Percentiles rank a stretch among this genome's conserved stretches.
These are phyloP conservation scores for Penicillium pancosmium DNA, from an alignment of 495 filamentous ascomycete genomes.

Conservation along the genomic window DNA sequence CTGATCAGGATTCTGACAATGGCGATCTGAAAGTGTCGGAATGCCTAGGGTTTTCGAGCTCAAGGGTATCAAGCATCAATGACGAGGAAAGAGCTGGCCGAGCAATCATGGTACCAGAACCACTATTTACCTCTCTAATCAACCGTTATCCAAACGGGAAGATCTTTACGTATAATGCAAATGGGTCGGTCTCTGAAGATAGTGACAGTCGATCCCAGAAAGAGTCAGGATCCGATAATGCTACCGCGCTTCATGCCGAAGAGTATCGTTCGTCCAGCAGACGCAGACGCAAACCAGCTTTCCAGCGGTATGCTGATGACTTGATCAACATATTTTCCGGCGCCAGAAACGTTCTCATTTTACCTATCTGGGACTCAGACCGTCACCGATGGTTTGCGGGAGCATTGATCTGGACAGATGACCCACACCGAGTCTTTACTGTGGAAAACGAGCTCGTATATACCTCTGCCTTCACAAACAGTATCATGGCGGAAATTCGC, in stretches of 20 bases:
- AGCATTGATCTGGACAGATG: slow-evolving; percentile 57
- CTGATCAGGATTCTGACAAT: not conserved
- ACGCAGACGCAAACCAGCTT: slow-evolving; percentile 18
- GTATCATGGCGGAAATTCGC: slow-evolving; percentile 62
- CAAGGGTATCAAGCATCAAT: slow-evolving; percentile 23
- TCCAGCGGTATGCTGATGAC: slow-evolving; percentile 22
- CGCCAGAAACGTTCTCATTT: slow-evolving; percentile 27
- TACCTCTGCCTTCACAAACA: slow-evolving; percentile 59
- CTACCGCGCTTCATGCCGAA: no score
- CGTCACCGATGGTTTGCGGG: slow-evolving; percentile 63
- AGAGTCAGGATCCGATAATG: slow-evolving; percentile 9
- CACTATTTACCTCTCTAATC: slow-evolving; percentile 30
- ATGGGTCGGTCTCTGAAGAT: slow-evolving; percentile 29
- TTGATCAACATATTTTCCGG: slow-evolving; percentile 26
- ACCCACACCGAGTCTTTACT: slow-evolving; percentile 40
- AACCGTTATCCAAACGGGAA: slow-evolving; percentile 59
- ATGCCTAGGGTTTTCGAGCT: slow-evolving; percentile 25
- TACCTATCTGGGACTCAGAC: slow-evolving; percentile 65
- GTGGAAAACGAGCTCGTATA: slow-evolving; percentile 50
- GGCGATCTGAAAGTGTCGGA: not conserved
- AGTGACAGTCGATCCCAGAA: slow-evolving; percentile 14
- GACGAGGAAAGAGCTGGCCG: slow-evolving; percentile 31
- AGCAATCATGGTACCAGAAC: slow-evolving; percentile 29
- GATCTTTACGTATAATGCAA: slow-evolving; percentile 59
- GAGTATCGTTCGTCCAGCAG: not conserved